Evolutionary conservation across 1,284 basidiomycete species (phyloP).

Genomic region (Trametes hirsuta): DNA sequence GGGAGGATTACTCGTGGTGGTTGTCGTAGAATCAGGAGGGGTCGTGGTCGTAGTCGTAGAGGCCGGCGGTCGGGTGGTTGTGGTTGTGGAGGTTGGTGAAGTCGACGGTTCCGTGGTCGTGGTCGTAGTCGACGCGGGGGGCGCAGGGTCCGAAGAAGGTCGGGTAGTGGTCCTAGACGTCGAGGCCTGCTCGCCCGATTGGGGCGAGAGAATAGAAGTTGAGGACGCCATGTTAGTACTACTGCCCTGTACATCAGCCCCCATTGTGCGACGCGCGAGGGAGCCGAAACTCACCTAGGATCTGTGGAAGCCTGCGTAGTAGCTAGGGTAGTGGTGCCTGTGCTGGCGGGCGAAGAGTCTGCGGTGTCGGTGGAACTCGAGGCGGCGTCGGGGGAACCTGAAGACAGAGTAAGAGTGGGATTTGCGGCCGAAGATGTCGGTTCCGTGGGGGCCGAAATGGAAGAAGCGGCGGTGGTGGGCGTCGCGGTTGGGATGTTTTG

Average conservation of each 20-base stretch:
- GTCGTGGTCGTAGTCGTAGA: slow-evolving; percentile 22
- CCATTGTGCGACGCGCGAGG: neutral
- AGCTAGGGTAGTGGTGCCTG: neutral
- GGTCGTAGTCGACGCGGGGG: slow-evolving; percentile 5
- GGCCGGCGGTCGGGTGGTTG: slow-evolving; percentile 20
- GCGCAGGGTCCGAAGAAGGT: no score
- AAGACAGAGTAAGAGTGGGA: neutral
- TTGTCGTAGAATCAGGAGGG: slow-evolving; percentile 6
- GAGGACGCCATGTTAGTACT: slow-evolving; percentile 4
- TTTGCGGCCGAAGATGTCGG: neutral
- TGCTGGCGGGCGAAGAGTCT: neutral
- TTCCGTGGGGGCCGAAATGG: slow-evolving; percentile 7
- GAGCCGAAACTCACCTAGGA: neutral
- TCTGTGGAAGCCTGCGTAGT: neutral
- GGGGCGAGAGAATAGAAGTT: neutral
- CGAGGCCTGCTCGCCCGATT: neutral
- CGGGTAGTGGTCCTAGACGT: neutral
- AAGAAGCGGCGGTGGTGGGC: neutral
- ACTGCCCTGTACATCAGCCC: neutral
- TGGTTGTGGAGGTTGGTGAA: slow-evolving; percentile 10
- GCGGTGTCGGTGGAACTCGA: neutral
- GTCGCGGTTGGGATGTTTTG: slow-evolving; percentile 1
- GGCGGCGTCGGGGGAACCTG: neutral
- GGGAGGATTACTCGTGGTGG: slow-evolving; percentile 6
- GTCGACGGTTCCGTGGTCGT: slow-evolving; percentile 11